Evolutionary conservation across 257 asterid species (phyloP), one percentile per base, ranked within the genome.

Genomic region (Eucommia ulmoides): DNA sequence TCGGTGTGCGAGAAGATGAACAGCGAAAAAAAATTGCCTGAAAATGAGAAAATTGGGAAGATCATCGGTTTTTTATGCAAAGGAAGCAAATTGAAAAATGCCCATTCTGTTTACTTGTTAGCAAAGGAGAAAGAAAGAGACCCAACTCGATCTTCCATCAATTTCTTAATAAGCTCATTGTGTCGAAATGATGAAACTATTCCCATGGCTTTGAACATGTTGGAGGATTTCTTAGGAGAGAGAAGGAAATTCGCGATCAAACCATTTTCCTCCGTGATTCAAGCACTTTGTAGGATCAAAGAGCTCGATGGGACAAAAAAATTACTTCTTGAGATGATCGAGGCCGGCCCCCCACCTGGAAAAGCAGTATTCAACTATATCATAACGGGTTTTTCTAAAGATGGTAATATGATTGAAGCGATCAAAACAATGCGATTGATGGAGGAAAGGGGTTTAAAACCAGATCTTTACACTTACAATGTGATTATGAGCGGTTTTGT

Each of bases 341-440:
- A 77, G 7, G 61, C 58, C 0, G 97, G 89, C 24, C 94, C 95
- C 22, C 89, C 94, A 24, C 94, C 97, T 55, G 93, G 96, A 51
- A 76, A 82, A 17, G 70, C 58, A 8, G 54, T 65, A 19, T 89
- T 89, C 72, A 84, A 84, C 45, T 59, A 64, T 7, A 77, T 85
- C 8, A 82, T 89, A 41, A 89, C 63, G 12, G 82, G 77, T 45
- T 84, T 84, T 46, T 53, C 83, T 55, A 89, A 78, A 67, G 55
- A 29, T 2, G 88, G 82, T 18, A 80, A 80, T 22, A 62, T 70
- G 76, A 78, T 68, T 29, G 98, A 73, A 63, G 83, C 98, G 10
- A 24, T 23, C 62, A 66, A 65, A 21, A 45, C 70, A 23, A 51
- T 64, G 75, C 65, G 65, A 33, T 45, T 76, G 61, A 80, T 85